Percentiles rank a stretch among this genome's conserved stretches.
These are phyloP conservation scores for Dacryopinax spathularia DNA, from an alignment of 768 basidiomycete genomes.

Conservation along the genomic window DNA sequence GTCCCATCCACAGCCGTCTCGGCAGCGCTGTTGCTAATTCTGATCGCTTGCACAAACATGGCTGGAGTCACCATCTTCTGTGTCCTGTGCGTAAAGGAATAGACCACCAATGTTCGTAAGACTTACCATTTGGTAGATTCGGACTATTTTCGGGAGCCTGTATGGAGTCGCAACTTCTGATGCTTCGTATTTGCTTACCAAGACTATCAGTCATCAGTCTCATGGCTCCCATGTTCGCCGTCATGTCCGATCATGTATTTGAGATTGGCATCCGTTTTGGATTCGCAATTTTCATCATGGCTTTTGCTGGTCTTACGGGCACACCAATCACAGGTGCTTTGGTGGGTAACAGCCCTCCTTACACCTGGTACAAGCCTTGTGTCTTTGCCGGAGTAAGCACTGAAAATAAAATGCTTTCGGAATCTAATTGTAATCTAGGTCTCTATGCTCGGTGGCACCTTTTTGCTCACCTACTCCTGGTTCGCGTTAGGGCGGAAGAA, in stretches of 20 bases:
- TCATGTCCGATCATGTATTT: constrained; percentile 4
- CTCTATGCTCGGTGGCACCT: not conserved
- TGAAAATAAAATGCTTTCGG: no score
- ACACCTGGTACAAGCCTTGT: not conserved
- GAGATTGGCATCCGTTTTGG: constrained; percentile 4
- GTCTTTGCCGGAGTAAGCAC: not conserved
- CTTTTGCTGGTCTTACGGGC: constrained; percentile 4
- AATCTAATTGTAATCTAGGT: not conserved
- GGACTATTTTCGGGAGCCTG: not conserved
- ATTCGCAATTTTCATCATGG: constrained; percentile 1
- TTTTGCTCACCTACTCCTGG: not conserved
- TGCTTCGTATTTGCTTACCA: not conserved
- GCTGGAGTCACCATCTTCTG: not conserved
- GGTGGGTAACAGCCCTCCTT: not conserved
- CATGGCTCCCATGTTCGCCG: constrained; percentile 11
- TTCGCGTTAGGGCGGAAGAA: not conserved
- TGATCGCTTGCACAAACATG: not conserved
- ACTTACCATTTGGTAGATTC: no score
- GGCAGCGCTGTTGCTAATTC: not conserved
- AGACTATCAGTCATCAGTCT: constrained; percentile 11
- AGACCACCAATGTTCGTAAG: no score
- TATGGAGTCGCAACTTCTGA: not conserved
- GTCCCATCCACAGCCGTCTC: not conserved
- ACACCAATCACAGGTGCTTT: constrained; percentile 7
- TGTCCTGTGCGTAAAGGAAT: not conserved